Evolutionary conservation across 2,329 filamentous ascomycete genomes (phyloP).

Genomic region (Lachnellula subtilissima): DNA sequence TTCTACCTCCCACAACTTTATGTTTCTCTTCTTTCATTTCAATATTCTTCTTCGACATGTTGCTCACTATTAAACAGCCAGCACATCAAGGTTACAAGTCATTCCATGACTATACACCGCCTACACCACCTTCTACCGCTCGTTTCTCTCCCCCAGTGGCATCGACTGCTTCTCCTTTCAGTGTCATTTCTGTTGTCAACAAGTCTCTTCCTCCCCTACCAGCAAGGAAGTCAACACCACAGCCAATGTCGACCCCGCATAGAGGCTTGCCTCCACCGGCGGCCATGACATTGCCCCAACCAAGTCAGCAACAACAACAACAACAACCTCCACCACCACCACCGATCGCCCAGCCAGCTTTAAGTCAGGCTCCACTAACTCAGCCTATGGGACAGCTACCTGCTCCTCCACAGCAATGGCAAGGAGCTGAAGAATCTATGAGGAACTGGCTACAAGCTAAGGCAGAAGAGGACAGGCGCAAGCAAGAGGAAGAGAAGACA

Average conservation of each 20-base stretch:
- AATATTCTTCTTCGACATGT: slow-evolving; percentile 37
- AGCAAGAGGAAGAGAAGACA: slow-evolving; percentile 68
- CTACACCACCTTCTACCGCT: slow-evolving; percentile 37
- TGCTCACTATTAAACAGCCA: slow-evolving; percentile 47
- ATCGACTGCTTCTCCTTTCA: slow-evolving; percentile 30
- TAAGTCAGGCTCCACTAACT: slow-evolving; percentile 19
- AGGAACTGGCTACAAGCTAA: slow-evolving; percentile 66
- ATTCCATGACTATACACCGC: slow-evolving; percentile 44
- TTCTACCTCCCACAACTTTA: slow-evolving; percentile 23
- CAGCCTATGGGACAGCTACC: slow-evolving; percentile 52
- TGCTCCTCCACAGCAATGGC: slow-evolving; percentile 61
- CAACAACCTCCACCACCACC: slow-evolving; percentile 5
- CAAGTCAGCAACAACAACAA: slow-evolving; percentile 8
- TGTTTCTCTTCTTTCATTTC: slow-evolving; percentile 27
- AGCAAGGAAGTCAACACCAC: slow-evolving; percentile 38
- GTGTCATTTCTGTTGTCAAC: slow-evolving; percentile 25
- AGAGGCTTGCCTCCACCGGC: slow-evolving; percentile 65
- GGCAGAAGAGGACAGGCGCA: slow-evolving; percentile 67
- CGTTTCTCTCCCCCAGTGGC: slow-evolving; percentile 37
- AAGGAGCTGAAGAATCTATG: slow-evolving; percentile 66
- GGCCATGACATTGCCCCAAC: slow-evolving; percentile 54
- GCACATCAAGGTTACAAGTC: slow-evolving; percentile 42
- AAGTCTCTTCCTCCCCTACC: slow-evolving; percentile 31
- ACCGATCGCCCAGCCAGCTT: slow-evolving; percentile 33
- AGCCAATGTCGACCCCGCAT: slow-evolving; percentile 65